A percentile compares a stretch with the other conserved stretches of the same genome.
Evolutionary conservation across 495 filamentous ascomycete genomes (phyloP).

Genomic region (Neurospora terricola): DNA sequence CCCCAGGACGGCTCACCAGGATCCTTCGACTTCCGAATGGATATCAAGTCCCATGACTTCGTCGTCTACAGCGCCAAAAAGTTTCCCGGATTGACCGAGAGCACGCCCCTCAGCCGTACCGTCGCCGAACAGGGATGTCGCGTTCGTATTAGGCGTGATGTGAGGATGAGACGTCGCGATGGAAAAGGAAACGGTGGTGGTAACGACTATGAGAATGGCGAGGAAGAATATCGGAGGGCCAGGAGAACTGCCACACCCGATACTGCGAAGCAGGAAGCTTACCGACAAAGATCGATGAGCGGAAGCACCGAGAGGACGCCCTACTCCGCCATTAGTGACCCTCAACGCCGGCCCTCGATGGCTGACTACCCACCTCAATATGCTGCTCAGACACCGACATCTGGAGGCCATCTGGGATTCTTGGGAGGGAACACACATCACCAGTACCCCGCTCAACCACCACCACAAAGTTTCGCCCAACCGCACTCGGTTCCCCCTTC

Average conservation of each 20-base stretch:
- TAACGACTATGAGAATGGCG: slow-evolving; percentile 55
- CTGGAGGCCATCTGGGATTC: slow-evolving; percentile 28
- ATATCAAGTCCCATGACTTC: slow-evolving; percentile 82
- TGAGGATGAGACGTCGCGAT: slow-evolving; percentile 87
- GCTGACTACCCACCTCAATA: slow-evolving; percentile 39
- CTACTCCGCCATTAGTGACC: slow-evolving; percentile 27
- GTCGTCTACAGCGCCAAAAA: slow-evolving; percentile 96
- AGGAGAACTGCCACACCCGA: slow-evolving; percentile 54
- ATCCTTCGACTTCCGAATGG: slow-evolving; percentile 51
- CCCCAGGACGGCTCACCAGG: slow-evolving; percentile 12
- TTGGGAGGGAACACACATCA: slow-evolving; percentile 17
- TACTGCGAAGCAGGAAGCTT: slow-evolving; percentile 40
- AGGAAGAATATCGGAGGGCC: slow-evolving; percentile 51
- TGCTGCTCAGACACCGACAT: slow-evolving; percentile 27
- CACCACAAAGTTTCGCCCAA: slow-evolving; percentile 37
- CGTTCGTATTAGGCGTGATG: slow-evolving; percentile 91
- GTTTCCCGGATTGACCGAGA: slow-evolving; percentile 90
- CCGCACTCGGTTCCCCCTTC: slow-evolving; percentile 36
- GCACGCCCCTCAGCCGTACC: slow-evolving; percentile 75
- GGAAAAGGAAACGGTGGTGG: slow-evolving; percentile 48
- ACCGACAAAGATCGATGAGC: slow-evolving; percentile 66
- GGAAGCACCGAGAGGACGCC: slow-evolving; percentile 49
- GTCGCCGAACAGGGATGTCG: slow-evolving; percentile 97
- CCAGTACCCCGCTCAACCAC: slow-evolving; percentile 21
- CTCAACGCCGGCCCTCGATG: slow-evolving; percentile 45